Evolutionary conservation across 768 basidiomycete genomes (phyloP).

Genomic region (Rhizopogon vesiculosus): DNA sequence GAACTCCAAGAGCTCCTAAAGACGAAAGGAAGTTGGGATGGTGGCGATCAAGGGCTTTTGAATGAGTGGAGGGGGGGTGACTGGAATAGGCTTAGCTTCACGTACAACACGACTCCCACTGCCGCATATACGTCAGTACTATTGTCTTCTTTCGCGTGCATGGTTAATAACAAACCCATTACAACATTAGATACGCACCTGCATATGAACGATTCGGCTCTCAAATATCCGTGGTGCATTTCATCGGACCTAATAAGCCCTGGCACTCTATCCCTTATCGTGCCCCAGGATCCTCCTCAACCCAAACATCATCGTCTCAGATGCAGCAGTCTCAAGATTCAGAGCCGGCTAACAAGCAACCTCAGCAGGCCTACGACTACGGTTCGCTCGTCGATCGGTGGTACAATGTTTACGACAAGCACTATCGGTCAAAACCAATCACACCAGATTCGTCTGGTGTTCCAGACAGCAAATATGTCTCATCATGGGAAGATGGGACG

Average conservation of each 20-base stretch:
- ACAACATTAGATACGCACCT: constrained; percentile 75
- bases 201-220: constrained; percentile 93
- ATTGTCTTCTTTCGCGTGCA: constrained; percentile 9
- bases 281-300: constrained; percentile 45
- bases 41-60: constrained; percentile 96
- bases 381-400: constrained; percentile 82
- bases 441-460: constrained; percentile 41
- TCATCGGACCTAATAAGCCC: constrained; percentile 95
- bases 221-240: constrained; percentile 83
- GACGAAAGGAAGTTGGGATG: constrained; percentile 88
- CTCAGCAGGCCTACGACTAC: constrained; percentile 65
- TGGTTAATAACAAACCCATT: constrained; percentile 22
- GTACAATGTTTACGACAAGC: constrained; percentile 85
- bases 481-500: constrained; percentile 64
- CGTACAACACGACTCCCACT: constrained; percentile 97
- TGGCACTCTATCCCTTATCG: constrained; percentile 78
- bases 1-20: constrained; percentile 67
- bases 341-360: constrained; percentile 6
- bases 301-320: constrained; percentile 20
- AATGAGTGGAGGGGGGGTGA: constrained; percentile 88
- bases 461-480: constrained; percentile 60
- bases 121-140: constrained; percentile 88
- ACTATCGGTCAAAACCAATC: constrained; percentile 63
- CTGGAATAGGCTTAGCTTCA: constrained; percentile 96
- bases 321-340: constrained; percentile 20